These are phyloP conservation scores for Linanthus parryae DNA, from an alignment of 148 eudicot genomes.

Conservation along the genomic window DNA sequence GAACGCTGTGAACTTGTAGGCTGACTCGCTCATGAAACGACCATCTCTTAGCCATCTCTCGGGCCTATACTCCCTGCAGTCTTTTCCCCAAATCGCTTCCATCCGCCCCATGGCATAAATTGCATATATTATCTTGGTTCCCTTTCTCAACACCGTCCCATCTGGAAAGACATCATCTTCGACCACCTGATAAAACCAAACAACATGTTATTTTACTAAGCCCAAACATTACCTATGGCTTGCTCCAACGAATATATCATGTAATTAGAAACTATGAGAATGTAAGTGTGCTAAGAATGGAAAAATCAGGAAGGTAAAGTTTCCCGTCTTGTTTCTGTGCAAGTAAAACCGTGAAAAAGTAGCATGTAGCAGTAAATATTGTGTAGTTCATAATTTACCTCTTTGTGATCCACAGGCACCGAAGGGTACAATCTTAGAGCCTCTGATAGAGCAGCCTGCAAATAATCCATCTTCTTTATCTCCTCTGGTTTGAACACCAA, in stretches of 20 bases:
- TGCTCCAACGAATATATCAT: too few relatives aligned
- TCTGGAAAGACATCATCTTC: conserved; percentile 90
- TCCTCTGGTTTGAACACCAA: conserved; percentile 75
- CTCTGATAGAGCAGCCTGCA: conserved; percentile 95
- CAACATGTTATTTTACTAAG: too few relatives aligned
- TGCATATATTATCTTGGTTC: conserved; percentile 85
- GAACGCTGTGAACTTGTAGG: conserved; percentile 90
- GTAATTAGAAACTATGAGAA: too few relatives aligned
- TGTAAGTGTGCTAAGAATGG: too few relatives aligned
- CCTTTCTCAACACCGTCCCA: conserved; percentile 71
- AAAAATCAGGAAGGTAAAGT: too few relatives aligned
- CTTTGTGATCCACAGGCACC: conserved; percentile 94
- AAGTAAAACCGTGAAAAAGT: too few relatives aligned
- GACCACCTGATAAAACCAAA: too few relatives aligned
- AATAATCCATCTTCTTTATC: conserved; percentile 82
- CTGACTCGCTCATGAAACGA: conserved; percentile 80
- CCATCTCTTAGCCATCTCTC: conserved; percentile 93
- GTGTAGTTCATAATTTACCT: conserved; percentile 39
- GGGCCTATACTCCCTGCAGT: conserved; percentile 80
- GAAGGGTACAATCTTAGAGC: conserved; percentile 93
- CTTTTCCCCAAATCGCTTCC: conserved; percentile 95
- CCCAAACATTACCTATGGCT: too few relatives aligned
- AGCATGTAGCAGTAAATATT: too few relatives aligned
- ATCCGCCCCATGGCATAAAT: conserved; percentile 94
- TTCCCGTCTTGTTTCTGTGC: too few relatives aligned